These are phyloP conservation scores for Tarenaya hassleriana DNA, from an alignment of 345 rosid species.

Conservation along the genomic window DNA sequence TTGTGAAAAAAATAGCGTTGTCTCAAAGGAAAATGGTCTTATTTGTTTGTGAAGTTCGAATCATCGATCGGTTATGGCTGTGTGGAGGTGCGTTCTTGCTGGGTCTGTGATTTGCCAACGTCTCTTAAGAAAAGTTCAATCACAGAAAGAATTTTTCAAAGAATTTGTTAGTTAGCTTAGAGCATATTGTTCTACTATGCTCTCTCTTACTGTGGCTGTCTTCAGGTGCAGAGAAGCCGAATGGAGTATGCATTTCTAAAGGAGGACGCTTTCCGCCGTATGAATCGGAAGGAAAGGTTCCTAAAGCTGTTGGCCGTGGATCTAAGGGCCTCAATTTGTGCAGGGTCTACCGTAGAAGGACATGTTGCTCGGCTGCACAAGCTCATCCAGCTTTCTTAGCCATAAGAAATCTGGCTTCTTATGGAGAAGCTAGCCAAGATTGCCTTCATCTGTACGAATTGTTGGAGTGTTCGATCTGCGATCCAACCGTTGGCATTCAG, in stretches of 20 bases:
- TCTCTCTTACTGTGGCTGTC: not conserved
- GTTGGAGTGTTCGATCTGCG: constrained; percentile 94
- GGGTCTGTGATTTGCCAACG: not conserved
- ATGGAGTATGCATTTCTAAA: constrained; percentile 67
- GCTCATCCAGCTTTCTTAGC: constrained; percentile 78
- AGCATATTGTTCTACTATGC: not conserved
- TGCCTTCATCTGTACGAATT: constrained; percentile 78
- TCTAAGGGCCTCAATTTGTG: constrained; percentile 74
- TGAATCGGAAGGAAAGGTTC: constrained; percentile 69
- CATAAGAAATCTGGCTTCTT: constrained; percentile 61
- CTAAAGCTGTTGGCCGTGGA: constrained; percentile 60
- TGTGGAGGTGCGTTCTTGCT: not conserved
- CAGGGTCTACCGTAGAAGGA: constrained; percentile 68
- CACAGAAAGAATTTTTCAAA: not conserved
- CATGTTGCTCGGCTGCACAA: constrained; percentile 84
- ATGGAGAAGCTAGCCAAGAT: constrained; percentile 78
- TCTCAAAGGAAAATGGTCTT: not conserved
- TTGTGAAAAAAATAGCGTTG: not conserved
- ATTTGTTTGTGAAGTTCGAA: too few relatives aligned
- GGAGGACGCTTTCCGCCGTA: constrained; percentile 81
- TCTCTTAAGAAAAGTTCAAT: too few relatives aligned
- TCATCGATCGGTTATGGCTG: not conserved
- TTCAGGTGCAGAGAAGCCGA: constrained; percentile 38
- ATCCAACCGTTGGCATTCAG: constrained; percentile 69
- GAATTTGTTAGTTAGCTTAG: constrained; percentile 1